Conservation (phyloP, 2,329 filamentous ascomycete species). For the Colletotrichum sp. region DNA sequence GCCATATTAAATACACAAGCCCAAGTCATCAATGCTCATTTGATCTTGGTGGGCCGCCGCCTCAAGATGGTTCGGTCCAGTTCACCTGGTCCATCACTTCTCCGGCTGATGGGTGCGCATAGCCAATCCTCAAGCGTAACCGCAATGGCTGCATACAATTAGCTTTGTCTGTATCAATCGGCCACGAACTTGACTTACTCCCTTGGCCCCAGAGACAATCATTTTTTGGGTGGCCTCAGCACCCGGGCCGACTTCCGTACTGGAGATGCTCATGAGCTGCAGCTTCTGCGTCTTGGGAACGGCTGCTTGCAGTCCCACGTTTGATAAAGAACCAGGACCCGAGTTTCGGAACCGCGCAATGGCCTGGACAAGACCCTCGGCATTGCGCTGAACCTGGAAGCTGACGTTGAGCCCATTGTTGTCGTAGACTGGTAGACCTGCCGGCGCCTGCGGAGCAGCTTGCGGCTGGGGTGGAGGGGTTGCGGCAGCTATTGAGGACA, state of each 20-base stretch:
- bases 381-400: constrained; percentile 83
- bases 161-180: background rate
- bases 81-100: constrained; percentile 91
- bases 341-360: constrained; percentile 86
- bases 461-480: constrained; percentile 24
- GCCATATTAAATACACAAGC: constrained; percentile 10
- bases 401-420: constrained; percentile 84
- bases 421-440: constrained; percentile 77
- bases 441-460: constrained; percentile 45
- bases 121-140: constrained; percentile 84
- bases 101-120: constrained; percentile 71
- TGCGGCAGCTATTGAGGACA: constrained; percentile 52
- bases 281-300: constrained; percentile 97
- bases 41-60: background rate
- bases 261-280: constrained; percentile 89
- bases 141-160: constrained; percentile 70
- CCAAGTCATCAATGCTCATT: background rate
- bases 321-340: constrained; percentile 67
- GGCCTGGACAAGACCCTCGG: constrained; percentile 81
- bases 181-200: constrained; percentile 69
- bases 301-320: constrained; percentile 88
- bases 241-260: constrained; percentile 74
- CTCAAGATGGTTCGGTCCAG: constrained; percentile 81
- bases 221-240: constrained; percentile 90
- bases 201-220: constrained; percentile 83